phyloP scores from a whole-genome alignment of 805 yeast species.

The Candida dajiaensis region DNA sequence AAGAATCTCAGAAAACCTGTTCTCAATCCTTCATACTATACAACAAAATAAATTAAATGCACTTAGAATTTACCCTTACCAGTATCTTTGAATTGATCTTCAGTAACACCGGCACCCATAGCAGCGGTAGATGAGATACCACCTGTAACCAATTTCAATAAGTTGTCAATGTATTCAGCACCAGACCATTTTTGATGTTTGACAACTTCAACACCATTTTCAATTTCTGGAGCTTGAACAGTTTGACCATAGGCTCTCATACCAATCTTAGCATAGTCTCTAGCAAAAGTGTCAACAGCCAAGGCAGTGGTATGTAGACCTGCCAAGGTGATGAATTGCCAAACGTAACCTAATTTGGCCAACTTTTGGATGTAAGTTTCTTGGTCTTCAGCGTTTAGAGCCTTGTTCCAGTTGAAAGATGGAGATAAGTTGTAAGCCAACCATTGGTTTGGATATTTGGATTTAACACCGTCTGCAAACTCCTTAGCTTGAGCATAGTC shows the following conservation, averaged over 20 bases:
- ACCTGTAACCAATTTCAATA: conserved; percentile 86
- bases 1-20: not conserved
- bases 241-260: conserved; percentile 93
- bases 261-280: conserved; percentile 72
- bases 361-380: conserved; percentile 84
- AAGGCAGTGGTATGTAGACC: conserved; percentile 95
- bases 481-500: conserved; percentile 91
- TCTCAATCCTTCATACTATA: not conserved
- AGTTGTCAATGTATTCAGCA: conserved; percentile 90
- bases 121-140: conserved; percentile 96
- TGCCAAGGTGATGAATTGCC: conserved; percentile 97
- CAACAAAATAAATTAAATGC: not conserved
- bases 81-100: conserved; percentile 75
- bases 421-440: conserved; percentile 95
- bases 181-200: conserved; percentile 99
- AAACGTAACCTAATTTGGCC: conserved; percentile 84
- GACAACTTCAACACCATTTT: conserved; percentile 85
- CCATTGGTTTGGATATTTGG: conserved; percentile 85
- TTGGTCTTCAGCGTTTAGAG: conserved; percentile 84
- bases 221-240: conserved; percentile 85
- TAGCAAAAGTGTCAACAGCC: conserved; percentile 80
- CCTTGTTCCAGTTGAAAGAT: conserved; percentile 95
- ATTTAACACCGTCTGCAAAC: conserved; percentile 87
- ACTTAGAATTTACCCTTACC: conserved; percentile 1
- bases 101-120: conserved; percentile 98